phyloP scores from a whole-genome alignment of 495 filamentous ascomycete genomes.

The Penicillium subrubescens region DNA sequence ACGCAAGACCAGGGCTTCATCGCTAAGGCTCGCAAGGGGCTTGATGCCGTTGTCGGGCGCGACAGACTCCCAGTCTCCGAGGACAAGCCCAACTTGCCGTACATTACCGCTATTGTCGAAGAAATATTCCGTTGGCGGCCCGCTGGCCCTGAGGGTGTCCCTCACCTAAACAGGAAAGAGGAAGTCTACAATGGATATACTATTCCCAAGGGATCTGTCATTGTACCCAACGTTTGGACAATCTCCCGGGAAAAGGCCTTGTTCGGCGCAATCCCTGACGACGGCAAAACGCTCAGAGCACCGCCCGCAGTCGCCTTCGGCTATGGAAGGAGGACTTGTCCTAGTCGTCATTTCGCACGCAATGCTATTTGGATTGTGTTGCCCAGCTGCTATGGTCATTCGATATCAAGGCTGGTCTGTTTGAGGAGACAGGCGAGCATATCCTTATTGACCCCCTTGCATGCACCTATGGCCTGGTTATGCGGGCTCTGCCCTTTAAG shows the following conservation, averaged over 20 bases:
- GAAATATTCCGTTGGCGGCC: constrained; percentile 57
- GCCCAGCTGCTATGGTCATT: constrained; percentile 35
- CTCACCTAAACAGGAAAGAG: constrained; percentile 1
- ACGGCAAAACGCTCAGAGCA: constrained; percentile 12
- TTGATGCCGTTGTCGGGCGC: neutral
- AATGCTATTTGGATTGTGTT: constrained; percentile 30
- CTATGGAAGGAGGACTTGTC: constrained; percentile 34
- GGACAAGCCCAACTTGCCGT: constrained; percentile 49
- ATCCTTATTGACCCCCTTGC: constrained; percentile 23
- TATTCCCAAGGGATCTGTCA: constrained; percentile 1
- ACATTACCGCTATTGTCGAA: constrained; percentile 50
- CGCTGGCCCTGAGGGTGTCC: constrained; percentile 40
- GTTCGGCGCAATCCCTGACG: constrained; percentile 18
- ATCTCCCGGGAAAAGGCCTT: constrained; percentile 17
- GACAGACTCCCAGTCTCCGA: constrained; percentile 25
- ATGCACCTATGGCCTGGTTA: constrained; percentile 29
- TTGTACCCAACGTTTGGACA: constrained; percentile 1
- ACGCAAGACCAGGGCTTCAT: constrained; percentile 10
- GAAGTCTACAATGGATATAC: neutral
- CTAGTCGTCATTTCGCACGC: constrained; percentile 31
- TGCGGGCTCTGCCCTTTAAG: constrained; percentile 28
- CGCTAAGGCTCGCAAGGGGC: neutral
- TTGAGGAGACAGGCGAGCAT: constrained; percentile 19
- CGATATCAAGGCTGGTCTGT: constrained; percentile 23
- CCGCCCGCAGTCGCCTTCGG: constrained; percentile 23